Percentiles rank a stretch among this genome's conserved stretches.
phyloP scores from a whole-genome alignment of 495 filamentous ascomycete genomes.

The Staphylotrichum tortipilum region DNA sequence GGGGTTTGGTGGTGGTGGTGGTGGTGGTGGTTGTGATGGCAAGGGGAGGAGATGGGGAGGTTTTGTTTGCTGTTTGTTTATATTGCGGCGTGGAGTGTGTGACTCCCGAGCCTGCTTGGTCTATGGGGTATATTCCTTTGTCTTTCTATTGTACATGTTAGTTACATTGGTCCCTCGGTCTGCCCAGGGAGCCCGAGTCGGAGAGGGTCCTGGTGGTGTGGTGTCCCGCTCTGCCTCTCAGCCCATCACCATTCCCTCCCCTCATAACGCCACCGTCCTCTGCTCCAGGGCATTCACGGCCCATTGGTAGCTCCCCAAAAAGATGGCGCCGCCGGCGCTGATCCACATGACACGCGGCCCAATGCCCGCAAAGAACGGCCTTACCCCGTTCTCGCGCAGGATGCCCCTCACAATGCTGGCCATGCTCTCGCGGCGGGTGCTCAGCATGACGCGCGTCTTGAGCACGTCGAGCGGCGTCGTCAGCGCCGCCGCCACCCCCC shows the following conservation, averaged over 20 bases:
- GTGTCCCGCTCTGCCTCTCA: no score
- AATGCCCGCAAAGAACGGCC: conserved; percentile 80
- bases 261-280: conserved; percentile 11
- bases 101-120: background rate
- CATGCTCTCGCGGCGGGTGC: conserved; percentile 50
- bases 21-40: no score
- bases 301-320: conserved; percentile 93
- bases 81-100: no score
- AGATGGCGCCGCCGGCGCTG: conserved; percentile 83
- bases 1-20: no score
- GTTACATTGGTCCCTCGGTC: background rate
- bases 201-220: no score
- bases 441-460: conserved; percentile 94
- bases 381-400: conserved; percentile 57
- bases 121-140: background rate
- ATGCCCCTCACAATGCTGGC: conserved; percentile 55
- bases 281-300: conserved; percentile 60
- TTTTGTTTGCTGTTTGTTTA: no score
- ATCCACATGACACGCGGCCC: conserved; percentile 91
- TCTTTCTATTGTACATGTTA: conserved; percentile 3
- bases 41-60: no score
- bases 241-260: no score
- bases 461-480: conserved; percentile 94
- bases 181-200: no score
- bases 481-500: conserved; percentile 75